phyloP scores from a whole-genome alignment of 2,329 filamentous ascomycete species.

The Colletotrichum theobromicola region DNA sequence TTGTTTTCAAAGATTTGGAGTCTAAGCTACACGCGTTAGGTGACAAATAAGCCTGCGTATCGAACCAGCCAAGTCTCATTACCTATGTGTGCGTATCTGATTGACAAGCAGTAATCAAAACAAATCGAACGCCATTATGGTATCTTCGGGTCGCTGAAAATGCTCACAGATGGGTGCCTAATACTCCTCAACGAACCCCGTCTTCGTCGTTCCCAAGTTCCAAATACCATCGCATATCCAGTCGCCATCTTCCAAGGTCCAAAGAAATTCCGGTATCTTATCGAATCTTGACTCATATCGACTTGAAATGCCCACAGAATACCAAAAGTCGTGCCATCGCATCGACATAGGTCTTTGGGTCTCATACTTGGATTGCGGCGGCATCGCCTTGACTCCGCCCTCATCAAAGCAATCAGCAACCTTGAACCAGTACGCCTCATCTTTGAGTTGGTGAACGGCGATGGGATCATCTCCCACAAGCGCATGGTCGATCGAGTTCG shows the following conservation, averaged over 20 bases:
- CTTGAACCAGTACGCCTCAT: slow-evolving; percentile 28
- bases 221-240: slow-evolving; percentile 32
- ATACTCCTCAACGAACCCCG: background rate
- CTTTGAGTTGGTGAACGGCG: slow-evolving; percentile 33
- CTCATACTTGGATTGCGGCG: background rate
- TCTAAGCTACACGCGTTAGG: background rate
- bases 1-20: background rate
- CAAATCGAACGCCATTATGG: background rate
- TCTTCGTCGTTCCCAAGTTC: slow-evolving; percentile 26
- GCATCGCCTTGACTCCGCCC: slow-evolving; percentile 27
- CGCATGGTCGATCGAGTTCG: slow-evolving; percentile 28
- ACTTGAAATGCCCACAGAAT: slow-evolving; percentile 21
- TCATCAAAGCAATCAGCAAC: slow-evolving; percentile 34
- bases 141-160: background rate
- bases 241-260: slow-evolving; percentile 20
- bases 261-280: slow-evolving; percentile 26
- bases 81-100: background rate
- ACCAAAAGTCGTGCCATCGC: slow-evolving; percentile 29
- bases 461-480: slow-evolving; percentile 26
- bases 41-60: background rate
- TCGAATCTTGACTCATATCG: slow-evolving; percentile 25
- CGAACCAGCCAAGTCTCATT: background rate
- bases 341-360: slow-evolving; percentile 17
- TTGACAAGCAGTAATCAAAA: background rate
- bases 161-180: background rate